These are phyloP conservation scores for Exobasidium rhododendri DNA, from an alignment of 1,284 basidiomycete species.

Conservation along the genomic window DNA sequence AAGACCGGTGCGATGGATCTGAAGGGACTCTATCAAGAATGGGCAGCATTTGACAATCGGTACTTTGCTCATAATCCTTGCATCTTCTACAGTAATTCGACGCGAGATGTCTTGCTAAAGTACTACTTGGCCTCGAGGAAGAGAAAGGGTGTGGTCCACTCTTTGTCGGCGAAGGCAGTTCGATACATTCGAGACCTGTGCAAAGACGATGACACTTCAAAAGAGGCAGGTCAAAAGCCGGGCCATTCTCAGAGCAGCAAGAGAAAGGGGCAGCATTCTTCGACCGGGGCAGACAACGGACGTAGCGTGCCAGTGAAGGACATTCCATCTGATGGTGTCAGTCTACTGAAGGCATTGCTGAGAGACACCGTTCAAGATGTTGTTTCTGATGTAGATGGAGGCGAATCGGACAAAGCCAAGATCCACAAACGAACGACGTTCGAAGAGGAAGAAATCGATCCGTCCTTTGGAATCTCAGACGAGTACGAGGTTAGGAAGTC, in stretches of 20 bases:
- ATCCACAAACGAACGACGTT: neutral
- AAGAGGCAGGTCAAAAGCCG: neutral
- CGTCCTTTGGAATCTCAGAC: slow-evolving; percentile 53
- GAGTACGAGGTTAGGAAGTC: slow-evolving; percentile 61
- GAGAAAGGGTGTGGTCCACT: slow-evolving; percentile 75
- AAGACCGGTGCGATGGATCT: slow-evolving; percentile 13
- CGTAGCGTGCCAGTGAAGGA: neutral
- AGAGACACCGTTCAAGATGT: slow-evolving; percentile 38
- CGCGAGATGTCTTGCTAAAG: slow-evolving; percentile 78
- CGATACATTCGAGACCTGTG: slow-evolving; percentile 37
- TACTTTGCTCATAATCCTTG: slow-evolving; percentile 86
- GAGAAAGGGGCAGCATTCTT: neutral
- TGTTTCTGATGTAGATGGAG: neutral
- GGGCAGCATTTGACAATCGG: slow-evolving; percentile 81
- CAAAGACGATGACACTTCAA: slow-evolving; percentile 17
- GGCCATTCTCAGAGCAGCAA: neutral
- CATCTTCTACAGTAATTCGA: slow-evolving; percentile 73
- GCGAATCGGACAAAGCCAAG: slow-evolving; percentile 16
- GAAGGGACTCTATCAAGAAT: slow-evolving; percentile 64
- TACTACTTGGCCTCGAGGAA: slow-evolving; percentile 82
- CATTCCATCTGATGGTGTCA: slow-evolving; percentile 8
- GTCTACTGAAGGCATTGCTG: slow-evolving; percentile 52
- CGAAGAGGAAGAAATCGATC: slow-evolving; percentile 16
- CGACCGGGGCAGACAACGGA: slow-evolving; percentile 2
- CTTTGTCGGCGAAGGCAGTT: slow-evolving; percentile 69